Evolutionary conservation across 768 basidiomycete genomes (phyloP), one percentile per base, ranked within the genome.

Genomic region (Panellus pusillus): DNA sequence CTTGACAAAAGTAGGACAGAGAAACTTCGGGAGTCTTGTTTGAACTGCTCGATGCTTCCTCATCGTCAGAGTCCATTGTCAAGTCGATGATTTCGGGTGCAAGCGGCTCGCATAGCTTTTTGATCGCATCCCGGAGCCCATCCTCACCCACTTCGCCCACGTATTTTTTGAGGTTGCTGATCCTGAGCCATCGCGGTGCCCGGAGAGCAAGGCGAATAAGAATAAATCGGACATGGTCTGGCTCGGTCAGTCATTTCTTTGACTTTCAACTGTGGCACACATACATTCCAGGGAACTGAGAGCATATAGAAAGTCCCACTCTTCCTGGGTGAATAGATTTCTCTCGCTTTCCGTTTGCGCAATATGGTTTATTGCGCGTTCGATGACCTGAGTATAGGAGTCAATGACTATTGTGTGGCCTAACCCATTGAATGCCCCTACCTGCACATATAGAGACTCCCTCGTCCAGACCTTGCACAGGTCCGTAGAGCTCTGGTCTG

Each of bases 161-260:
- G 28, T 62, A 62, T 38, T 46, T 51, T 28, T 45, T 38, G 37
- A 36, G 61, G 56, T 24, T 75, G 58, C 14, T 60, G 57, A 68
- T 58, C 1, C 71, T 69, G 46, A 74, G 69, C 61, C 77, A 77
- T 37, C 70, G 69, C 20, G 68, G 70, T 47, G 74, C 74, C 12
- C 79, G 71, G 5, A 77, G 69, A 13, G 74, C 64, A 1, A 82
- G 64, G 9, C 80, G 70, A 15, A 74, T 69, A 44, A 80, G 71
- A 9, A 80, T 70, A 65, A 78, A 82, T 8, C 75, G 70, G 2
- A 77, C 70, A 37, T 70, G 63, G 60, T 79, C 78, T 79, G 49
- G 1, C 12, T 9, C 9, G 18, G 3, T 37, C 12, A 24, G 35
- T 27, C 27, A 20, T 29, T 11, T 19, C 31, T 1, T 29, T 18